Base-by-base conservation (phyloP, 495 filamentous ascomycete species). In the Penicillium canariense region DNA sequence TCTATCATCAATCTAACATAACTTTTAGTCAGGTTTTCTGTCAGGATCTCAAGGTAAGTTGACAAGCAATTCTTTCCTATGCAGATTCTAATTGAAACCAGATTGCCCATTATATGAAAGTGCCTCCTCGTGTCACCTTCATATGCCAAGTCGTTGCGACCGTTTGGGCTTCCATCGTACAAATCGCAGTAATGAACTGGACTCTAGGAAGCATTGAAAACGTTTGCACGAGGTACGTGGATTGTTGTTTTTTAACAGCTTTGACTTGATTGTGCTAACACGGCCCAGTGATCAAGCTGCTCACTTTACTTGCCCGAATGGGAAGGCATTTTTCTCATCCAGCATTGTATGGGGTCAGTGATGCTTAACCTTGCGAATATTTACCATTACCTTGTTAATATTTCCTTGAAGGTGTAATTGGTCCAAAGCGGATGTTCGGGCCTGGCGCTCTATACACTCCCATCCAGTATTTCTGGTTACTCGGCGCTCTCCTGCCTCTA, bases 81-180 rank as follows among this genome's bases (percentile, higher is more conserved):
- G n/a, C n/a, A n/a, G n/a, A n/a, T n/a, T n/a, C n/a, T n/a, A n/a
- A n/a, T n/a, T n/a, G n/a, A n/a, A n/a, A n/a, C n/a, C n/a, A 78
- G 62, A 44, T 77, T 32, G 84, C 80, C 5, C 83, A 86, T 59
- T 87, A 87, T 67, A 84, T 86, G 80, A 86, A 86, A 61, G 72
- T 84, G 2, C 82, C 84, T 9, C 84, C 83, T 1, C 70, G 82
- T 12, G 81, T 80, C 1, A 82, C 84, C 71, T 87, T 87, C 67
- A 76, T 79, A 70, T 80, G 78, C 9, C 83, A 87, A 64, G 77
- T 83, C 2, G 76, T 85, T 31, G 77, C 82, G 6, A 83, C 80
- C 1, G 78, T 81, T 14, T 70, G 82, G 52, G 81, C 81, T 5
- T 83, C 78, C 61, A 77, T 87, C 58, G 76, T 85, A 38, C 82